Conservation (phyloP, 345 rosid species). For the Orychophragmus violaceus region DNA sequence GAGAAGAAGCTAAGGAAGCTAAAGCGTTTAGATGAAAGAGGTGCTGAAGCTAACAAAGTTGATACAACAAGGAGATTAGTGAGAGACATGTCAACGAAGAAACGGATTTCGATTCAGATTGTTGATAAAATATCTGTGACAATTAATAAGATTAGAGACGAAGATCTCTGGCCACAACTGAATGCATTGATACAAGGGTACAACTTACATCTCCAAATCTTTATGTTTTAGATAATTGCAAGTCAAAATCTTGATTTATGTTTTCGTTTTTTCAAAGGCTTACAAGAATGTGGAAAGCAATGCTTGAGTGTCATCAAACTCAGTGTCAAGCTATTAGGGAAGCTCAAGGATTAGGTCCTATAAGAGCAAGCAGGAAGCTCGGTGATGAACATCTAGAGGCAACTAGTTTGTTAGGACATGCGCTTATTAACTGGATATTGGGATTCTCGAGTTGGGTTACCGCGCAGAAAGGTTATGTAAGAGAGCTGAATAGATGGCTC, state of each 20-base stretch:
- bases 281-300: slow-evolving; percentile 85
- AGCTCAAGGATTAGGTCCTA: slow-evolving; percentile 55
- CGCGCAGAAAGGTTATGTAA: slow-evolving; percentile 71
- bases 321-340: slow-evolving; percentile 73
- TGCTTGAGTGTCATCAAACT: slow-evolving; percentile 83
- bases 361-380: slow-evolving; percentile 54
- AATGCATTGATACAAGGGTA: slow-evolving; percentile 89
- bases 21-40: slow-evolving; percentile 69
- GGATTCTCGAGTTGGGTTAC: slow-evolving; percentile 74
- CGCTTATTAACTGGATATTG: slow-evolving; percentile 66
- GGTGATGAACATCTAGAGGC: slow-evolving; percentile 63
- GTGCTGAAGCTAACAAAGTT: slow-evolving; percentile 70
- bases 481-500: slow-evolving; percentile 82
- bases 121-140: slow-evolving; percentile 81
- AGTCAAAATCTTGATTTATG: neutral
- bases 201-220: neutral
- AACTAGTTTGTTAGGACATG: slow-evolving; percentile 65
- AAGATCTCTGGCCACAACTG: slow-evolving; percentile 92
- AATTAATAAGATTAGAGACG: slow-evolving; percentile 87
- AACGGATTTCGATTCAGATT: slow-evolving; percentile 78
- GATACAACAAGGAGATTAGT: slow-evolving; percentile 47
- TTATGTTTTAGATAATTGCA: neutral
- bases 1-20: slow-evolving; percentile 68
- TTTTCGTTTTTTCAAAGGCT: slow-evolving; percentile 45
- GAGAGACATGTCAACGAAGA: slow-evolving; percentile 71